These are phyloP conservation scores for Yamadazyma laniorum DNA, from an alignment of 805 yeast species.

Conservation along the genomic window DNA sequence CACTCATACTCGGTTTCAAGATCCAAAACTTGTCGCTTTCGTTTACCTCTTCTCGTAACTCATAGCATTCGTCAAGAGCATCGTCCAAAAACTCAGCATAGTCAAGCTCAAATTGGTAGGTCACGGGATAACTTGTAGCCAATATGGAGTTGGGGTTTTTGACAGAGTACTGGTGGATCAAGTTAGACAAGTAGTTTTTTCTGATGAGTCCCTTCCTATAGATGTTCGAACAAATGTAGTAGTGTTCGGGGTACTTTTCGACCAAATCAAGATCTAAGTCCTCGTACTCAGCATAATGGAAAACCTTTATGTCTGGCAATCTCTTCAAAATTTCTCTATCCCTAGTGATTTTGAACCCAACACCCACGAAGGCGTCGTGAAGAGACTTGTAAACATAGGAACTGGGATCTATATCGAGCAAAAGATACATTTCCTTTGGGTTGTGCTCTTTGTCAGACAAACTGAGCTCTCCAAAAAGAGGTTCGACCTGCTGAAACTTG, in stretches of 20 bases:
- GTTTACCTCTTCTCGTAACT: slow-evolving; percentile 75
- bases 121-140: slow-evolving; percentile 62
- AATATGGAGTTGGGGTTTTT: slow-evolving; percentile 73
- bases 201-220: slow-evolving; percentile 89
- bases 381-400: slow-evolving; percentile 46
- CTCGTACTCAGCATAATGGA: slow-evolving; percentile 90
- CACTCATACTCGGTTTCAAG: slow-evolving; percentile 95
- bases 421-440: slow-evolving; percentile 15
- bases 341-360: slow-evolving; percentile 18
- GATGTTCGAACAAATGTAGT: slow-evolving; percentile 74
- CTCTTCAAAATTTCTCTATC: slow-evolving; percentile 20
- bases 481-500: slow-evolving; percentile 55
- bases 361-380: slow-evolving; percentile 31
- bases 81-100: slow-evolving; percentile 96
- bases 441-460: slow-evolving; percentile 19
- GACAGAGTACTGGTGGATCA: slow-evolving; percentile 68
- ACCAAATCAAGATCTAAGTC: slow-evolving; percentile 74
- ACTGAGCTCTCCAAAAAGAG: slow-evolving; percentile 56
- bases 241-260: slow-evolving; percentile 41
- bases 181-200: slow-evolving; percentile 84
- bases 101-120: slow-evolving; percentile 81
- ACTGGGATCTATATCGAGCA: slow-evolving; percentile 37
- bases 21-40: slow-evolving; percentile 70
- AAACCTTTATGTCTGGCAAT: slow-evolving; percentile 34
- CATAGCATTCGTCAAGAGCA: slow-evolving; percentile 88